Percentiles rank a stretch among this genome's conserved stretches.
Conservation (phyloP, 805 yeast genomes). For the Yarrowia sp. region DNA sequence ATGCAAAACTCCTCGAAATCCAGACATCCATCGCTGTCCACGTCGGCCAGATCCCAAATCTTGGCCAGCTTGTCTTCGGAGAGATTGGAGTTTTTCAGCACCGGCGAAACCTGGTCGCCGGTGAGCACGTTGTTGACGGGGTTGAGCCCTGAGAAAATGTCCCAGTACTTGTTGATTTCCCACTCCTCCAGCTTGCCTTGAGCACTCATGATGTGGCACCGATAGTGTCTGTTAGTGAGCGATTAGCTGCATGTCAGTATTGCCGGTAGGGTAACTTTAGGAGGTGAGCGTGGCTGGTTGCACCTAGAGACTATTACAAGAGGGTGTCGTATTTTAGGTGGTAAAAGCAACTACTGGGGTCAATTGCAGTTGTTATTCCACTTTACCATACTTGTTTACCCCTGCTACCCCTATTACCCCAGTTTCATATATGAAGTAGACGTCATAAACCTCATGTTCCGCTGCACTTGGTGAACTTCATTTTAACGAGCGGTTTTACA, state of each 20-base stretch:
- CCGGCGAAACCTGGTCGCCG: slow-evolving; percentile 85
- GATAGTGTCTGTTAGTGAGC: slow-evolving; percentile 35
- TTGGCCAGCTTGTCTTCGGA: slow-evolving; percentile 76
- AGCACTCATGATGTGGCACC: slow-evolving; percentile 39
- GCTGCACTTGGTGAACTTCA: neutral
- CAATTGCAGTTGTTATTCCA: no score
- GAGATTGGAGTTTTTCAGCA: slow-evolving; percentile 86
- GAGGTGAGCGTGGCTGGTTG: slow-evolving; percentile 5
- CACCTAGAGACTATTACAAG: no score
- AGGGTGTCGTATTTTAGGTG: no score
- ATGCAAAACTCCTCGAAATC: slow-evolving; percentile 98
- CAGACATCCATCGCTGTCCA: slow-evolving; percentile 86
- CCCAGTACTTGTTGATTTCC: slow-evolving; percentile 98
- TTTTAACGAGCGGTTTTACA: no score
- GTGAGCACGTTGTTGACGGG: slow-evolving; percentile 81
- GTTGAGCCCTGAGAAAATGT: slow-evolving; percentile 86
- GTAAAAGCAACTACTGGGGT: no score
- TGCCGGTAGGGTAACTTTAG: slow-evolving; percentile 28
- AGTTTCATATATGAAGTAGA: no score
- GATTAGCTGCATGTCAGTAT: slow-evolving; percentile 29
- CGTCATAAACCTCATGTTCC: neutral
- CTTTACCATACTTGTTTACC: no score
- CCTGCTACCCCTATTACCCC: no score
- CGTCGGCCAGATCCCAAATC: slow-evolving; percentile 87
- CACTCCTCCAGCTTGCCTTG: slow-evolving; percentile 73